phyloP scores from a whole-genome alignment of 2,329 filamentous ascomycete genomes.

The Apiospora aurea region DNA sequence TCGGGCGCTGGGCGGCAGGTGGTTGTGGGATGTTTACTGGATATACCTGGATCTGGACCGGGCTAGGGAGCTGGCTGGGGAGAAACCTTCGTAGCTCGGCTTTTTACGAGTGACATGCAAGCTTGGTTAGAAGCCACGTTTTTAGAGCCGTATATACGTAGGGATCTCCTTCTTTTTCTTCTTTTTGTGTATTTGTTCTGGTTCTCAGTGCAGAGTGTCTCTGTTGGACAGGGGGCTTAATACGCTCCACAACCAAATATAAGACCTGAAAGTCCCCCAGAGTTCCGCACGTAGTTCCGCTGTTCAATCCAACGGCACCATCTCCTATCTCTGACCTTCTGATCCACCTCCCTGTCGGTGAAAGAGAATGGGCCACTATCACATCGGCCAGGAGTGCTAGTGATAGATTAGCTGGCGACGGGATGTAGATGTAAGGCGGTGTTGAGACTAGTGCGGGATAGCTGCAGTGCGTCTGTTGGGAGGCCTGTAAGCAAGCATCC shows the following conservation, averaged over 20 bases:
- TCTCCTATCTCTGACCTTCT: too few species aligned
- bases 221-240: too few species aligned
- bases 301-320: too few species aligned
- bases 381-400: too few species aligned
- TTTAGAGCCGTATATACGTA: neutral
- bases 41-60: constrained; percentile 17
- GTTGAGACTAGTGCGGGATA: neutral
- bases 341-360: too few species aligned
- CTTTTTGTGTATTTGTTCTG: neutral
- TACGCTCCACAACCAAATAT: too few species aligned
- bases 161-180: neutral
- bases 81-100: neutral
- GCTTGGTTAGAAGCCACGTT: neutral
- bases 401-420: neutral
- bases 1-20: constrained; percentile 18
- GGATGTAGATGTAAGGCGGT: too few species aligned
- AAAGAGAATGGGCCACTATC: too few species aligned
- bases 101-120: neutral
- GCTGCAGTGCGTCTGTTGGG: neutral
- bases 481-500: neutral
- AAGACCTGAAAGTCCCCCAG: too few species aligned
- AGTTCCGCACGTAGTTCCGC: too few species aligned
- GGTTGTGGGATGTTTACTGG: constrained; percentile 25
- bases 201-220: neutral
- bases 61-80: constrained; percentile 1